Evolutionary conservation across 1,284 basidiomycete species (phyloP).

Genomic region (Pholiota adiposa): DNA sequence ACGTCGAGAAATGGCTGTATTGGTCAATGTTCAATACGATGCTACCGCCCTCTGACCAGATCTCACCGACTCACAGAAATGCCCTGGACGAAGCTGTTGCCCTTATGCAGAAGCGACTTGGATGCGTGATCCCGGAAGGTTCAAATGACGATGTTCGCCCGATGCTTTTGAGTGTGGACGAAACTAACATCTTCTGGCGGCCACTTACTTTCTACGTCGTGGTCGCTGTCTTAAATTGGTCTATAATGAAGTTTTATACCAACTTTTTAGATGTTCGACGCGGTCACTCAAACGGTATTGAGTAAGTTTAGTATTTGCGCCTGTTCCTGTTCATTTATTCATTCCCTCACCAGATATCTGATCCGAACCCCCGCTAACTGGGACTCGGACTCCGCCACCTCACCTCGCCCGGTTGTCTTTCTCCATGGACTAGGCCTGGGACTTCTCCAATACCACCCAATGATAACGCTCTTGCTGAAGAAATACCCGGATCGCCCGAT

Average conservation of each 20-base stretch:
- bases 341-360: constrained; percentile 59
- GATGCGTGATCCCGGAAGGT: constrained; percentile 66
- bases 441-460: constrained; percentile 63
- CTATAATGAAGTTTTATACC: constrained; percentile 49
- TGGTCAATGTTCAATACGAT: constrained; percentile 82
- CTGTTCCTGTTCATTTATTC: not conserved
- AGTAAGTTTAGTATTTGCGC: constrained; percentile 46
- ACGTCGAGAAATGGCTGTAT: constrained; percentile 80
- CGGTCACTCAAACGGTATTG: constrained; percentile 58
- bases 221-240: constrained; percentile 59
- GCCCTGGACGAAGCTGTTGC: constrained; percentile 65
- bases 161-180: constrained; percentile 81
- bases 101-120: constrained; percentile 75
- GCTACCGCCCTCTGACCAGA: constrained; percentile 51
- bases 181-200: constrained; percentile 67
- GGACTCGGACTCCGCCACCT: constrained; percentile 56
- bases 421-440: constrained; percentile 89
- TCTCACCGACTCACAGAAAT: constrained; percentile 48
- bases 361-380: constrained; percentile 71
- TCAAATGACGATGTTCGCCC: constrained; percentile 59
- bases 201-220: constrained; percentile 76
- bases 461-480: constrained; percentile 54
- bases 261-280: constrained; percentile 51
- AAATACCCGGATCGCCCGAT: constrained; percentile 73
- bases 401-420: constrained; percentile 77